Percentiles rank a stretch among this genome's conserved stretches.
Conservation (phyloP, 1,284 basidiomycete genomes). For the Rhizopogon hawkerae region DNA sequence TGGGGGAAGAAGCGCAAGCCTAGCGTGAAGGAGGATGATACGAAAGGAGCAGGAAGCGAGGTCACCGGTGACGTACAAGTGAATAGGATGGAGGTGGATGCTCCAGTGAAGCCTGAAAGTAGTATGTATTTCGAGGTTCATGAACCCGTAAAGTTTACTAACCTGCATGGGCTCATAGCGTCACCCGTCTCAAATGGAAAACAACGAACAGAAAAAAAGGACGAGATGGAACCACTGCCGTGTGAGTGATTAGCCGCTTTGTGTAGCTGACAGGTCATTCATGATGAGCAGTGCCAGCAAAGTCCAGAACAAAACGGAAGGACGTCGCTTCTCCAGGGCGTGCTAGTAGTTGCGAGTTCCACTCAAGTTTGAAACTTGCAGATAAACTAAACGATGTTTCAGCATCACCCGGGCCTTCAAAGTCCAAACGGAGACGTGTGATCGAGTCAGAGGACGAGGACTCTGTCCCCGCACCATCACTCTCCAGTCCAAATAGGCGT, state of each 20-base stretch:
- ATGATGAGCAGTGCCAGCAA: constrained; percentile 13
- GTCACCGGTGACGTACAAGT: constrained; percentile 5
- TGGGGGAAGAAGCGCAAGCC: constrained; percentile 49
- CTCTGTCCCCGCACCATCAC: constrained; percentile 2
- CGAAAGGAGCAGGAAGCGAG: constrained; percentile 24
- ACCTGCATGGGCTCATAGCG: not conserved
- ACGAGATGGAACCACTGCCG: not conserved
- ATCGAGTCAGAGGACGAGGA: constrained; percentile 61
- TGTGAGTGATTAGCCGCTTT: constrained; percentile 13
- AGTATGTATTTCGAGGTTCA: not conserved
- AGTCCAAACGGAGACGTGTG: constrained; percentile 50
- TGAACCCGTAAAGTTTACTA: not conserved
- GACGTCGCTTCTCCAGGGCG: constrained; percentile 23
- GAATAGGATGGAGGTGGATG: constrained; percentile 2
- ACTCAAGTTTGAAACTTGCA: not conserved
- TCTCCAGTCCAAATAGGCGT: constrained; percentile 12
- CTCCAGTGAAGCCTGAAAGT: not conserved
- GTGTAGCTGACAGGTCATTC: constrained; percentile 1
- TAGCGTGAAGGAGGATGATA: constrained; percentile 21
- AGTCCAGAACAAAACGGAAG: constrained; percentile 35
- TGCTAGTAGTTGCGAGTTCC: constrained; percentile 9
- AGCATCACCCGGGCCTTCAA: constrained; percentile 19
- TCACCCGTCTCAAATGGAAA: not conserved
- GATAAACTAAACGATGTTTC: not conserved
- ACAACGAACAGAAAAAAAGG: not conserved